phyloP scores from a whole-genome alignment of 805 yeast species.

The Metschnikowia lunata region DNA sequence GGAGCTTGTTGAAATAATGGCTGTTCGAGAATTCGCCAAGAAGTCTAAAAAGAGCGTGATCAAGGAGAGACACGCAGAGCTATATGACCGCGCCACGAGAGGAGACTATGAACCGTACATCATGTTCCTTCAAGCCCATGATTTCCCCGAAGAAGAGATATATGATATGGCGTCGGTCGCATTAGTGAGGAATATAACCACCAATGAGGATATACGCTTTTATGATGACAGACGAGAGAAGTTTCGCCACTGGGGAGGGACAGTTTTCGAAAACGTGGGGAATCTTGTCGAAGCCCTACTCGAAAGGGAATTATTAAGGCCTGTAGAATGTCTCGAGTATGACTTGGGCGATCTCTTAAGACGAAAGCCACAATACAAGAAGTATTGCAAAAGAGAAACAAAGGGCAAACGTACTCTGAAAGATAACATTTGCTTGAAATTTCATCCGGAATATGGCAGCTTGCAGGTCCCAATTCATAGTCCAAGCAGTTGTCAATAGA shows the following conservation, averaged over 20 bases:
- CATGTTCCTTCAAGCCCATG: slow-evolving; percentile 4
- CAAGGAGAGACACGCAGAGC: not conserved
- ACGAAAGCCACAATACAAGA: slow-evolving; percentile 2
- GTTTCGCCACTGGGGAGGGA: not conserved
- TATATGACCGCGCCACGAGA: slow-evolving; percentile 2
- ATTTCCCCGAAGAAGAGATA: slow-evolving; percentile 2
- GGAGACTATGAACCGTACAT: slow-evolving; percentile 1
- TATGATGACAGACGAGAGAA: not conserved
- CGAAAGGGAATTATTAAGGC: not conserved
- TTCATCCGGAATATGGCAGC: slow-evolving; percentile 1
- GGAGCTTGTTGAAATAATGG: not conserved
- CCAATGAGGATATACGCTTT: slow-evolving; percentile 2
- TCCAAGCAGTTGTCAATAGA: no score
- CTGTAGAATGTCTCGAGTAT: not conserved
- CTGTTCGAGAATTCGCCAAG: slow-evolving; percentile 1
- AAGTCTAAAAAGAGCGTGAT: slow-evolving; percentile 1
- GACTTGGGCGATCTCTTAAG: not conserved
- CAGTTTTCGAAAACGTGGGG: not conserved
- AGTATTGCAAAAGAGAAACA: not conserved
- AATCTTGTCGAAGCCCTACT: not conserved
- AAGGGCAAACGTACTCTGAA: not conserved
- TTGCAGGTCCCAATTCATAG: not conserved
- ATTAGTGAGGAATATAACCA: slow-evolving; percentile 1
- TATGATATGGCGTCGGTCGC: slow-evolving; percentile 3
- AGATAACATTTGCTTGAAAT: not conserved